Evolutionary conservation across 2,329 filamentous ascomycete species (phyloP).

Genomic region (Aureobasidium vineae): DNA sequence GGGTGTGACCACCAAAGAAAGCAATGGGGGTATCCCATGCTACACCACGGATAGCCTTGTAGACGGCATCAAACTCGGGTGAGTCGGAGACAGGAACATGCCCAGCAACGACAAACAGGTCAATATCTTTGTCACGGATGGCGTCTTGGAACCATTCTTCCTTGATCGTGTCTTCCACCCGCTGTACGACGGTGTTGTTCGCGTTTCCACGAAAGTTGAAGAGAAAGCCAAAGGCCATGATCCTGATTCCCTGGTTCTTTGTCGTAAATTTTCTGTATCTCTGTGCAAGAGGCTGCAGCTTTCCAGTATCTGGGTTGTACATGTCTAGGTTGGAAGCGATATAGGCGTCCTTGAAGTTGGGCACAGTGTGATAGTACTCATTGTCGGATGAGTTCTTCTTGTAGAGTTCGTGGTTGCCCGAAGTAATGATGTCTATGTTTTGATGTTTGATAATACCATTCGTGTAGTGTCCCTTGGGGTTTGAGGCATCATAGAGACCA

Average conservation of each 20-base stretch:
- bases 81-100: conserved; percentile 77
- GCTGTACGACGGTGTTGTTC: conserved; percentile 83
- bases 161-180: conserved; percentile 74
- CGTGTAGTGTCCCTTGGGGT: conserved; percentile 82
- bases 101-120: conserved; percentile 82
- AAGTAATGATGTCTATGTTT: conserved; percentile 76
- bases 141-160: conserved; percentile 87
- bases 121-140: conserved; percentile 72
- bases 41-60: conserved; percentile 70
- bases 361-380: conserved; percentile 77
- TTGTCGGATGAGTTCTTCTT: conserved; percentile 70
- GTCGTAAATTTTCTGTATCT: conserved; percentile 89
- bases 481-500: conserved; percentile 86
- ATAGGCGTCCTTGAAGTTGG: conserved; percentile 76
- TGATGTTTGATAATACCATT: conserved; percentile 85
- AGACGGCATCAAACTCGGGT: conserved; percentile 73
- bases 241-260: conserved; percentile 77
- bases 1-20: conserved; percentile 87
- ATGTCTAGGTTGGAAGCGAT: conserved; percentile 94
- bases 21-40: conserved; percentile 83
- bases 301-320: conserved; percentile 66
- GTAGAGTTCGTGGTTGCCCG: conserved; percentile 96
- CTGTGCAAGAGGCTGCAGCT: conserved; percentile 71
- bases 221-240: conserved; percentile 89
- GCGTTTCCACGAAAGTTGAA: conserved; percentile 91